Base-by-base conservation (phyloP, 805 yeast species). In the Candida ulmi region DNA sequence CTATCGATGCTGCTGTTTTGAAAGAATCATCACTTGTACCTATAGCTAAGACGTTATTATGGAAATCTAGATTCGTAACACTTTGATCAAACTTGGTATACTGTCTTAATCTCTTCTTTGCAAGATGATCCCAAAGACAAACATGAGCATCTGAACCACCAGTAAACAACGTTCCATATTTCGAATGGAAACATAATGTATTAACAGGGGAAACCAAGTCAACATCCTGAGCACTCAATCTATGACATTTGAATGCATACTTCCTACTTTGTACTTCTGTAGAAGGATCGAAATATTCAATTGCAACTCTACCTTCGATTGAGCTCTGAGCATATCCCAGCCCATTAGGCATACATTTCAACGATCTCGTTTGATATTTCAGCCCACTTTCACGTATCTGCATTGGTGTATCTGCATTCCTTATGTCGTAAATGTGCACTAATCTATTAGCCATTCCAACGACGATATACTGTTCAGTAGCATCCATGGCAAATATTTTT, bases 131-230 rank as follows among this genome's bases (percentile, higher is more conserved):
- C 98, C 98, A 91, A 57, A 83, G 72, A 50, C 87, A 80, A 52
- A 88, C 83, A 33, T 85, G 73, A 11, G 96, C 95, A 62, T 91
- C 98, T 2, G 93, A 74, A 1, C 98, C 97, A 2, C 95, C 95
- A 2, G 97, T 90, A 42, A 80, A 77, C 52, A 91, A 75, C 1
- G 95, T 84, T 15, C 87, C 85, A 55, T 74, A 76, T 16, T 69
- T 65, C 1, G 93, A 91, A 55, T 85, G 91, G 71, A 90, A 88
- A 11, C 75, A 63, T 25, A 91, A 71, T 11, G 87, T 66, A 57
- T 88, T 86, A 23, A 91, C 87, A 0, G 96, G 72, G 51, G 80
- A 90, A 11, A 88, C 83, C 28, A 72, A 58, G 42, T 78, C 85
- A 8, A 65, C 63, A 32, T 68, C 75, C 2, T 54, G 46, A 16